These are phyloP conservation scores for Trifolium subterraneum DNA, from an alignment of 306 rosid species.

Conservation along the genomic window DNA sequence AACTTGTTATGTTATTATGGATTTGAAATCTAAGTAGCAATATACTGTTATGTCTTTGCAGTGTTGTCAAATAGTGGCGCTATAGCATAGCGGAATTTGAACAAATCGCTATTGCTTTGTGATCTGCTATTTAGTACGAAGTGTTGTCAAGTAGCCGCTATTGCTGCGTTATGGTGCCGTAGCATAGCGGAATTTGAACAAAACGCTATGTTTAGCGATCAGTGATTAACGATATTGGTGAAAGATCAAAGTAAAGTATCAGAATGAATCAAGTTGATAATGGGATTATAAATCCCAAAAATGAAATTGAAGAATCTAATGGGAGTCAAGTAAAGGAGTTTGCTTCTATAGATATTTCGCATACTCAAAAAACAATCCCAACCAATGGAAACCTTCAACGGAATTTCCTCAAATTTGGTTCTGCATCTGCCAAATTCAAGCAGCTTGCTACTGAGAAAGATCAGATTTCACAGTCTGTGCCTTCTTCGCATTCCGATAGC, in stretches of 20 bases:
- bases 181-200: no score
- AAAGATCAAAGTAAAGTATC: conserved; percentile 20
- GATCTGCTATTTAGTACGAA: no score
- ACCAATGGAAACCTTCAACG: conserved; percentile 49
- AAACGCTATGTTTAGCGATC: no score
- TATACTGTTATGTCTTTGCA: conserved; percentile 21
- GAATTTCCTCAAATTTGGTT: conserved; percentile 65
- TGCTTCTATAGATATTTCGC: conserved; percentile 50
- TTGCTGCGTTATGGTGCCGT: no score
- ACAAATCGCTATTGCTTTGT: no score
- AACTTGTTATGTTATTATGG: conserved; percentile 6
- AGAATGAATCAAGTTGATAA: conserved; percentile 63
- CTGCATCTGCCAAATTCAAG: conserved; percentile 75
- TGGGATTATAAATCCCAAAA: conserved; percentile 51
- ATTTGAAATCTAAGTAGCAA: conserved; percentile 24
- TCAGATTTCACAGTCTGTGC: conserved; percentile 66
- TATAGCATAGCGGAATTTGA: no score
- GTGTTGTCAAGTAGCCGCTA: no score
- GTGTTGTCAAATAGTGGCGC: background rate
- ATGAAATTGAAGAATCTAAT: conserved; percentile 60
- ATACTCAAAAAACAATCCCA: conserved; percentile 44
- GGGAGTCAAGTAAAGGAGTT: conserved; percentile 49
- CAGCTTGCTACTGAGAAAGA: conserved; percentile 64
- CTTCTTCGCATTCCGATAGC: conserved; percentile 54
- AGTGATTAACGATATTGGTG: background rate